A percentile compares a stretch with the other conserved stretches of the same genome.
Evolutionary conservation across 169 alveolate genomes (phyloP).

Genomic region (Pseudocohnilembus persalinus): DNA sequence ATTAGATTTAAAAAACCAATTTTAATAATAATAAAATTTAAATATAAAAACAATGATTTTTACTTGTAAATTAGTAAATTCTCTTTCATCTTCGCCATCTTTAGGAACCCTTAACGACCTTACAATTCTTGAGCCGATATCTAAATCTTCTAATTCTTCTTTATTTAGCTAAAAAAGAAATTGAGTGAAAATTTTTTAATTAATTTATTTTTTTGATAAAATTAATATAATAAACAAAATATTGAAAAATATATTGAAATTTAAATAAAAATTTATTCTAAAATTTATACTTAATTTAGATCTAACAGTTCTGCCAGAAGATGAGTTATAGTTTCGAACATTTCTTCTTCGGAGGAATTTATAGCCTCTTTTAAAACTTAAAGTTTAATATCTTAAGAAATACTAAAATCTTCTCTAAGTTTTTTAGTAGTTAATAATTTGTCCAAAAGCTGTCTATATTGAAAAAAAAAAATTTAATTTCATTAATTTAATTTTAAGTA

Average conservation of each 20-base stretch:
- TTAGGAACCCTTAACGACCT: constrained; percentile 2
- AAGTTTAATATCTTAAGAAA: constrained; percentile 3
- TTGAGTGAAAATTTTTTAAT: neutral
- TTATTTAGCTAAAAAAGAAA: neutral
- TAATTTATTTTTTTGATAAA: neutral
- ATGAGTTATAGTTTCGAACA: constrained; percentile 6
- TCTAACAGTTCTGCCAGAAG: constrained; percentile 11
- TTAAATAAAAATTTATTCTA: too few species aligned
- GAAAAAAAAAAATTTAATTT: neutral
- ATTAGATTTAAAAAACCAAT: neutral
- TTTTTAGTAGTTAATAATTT: neutral
- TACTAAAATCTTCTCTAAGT: constrained; percentile 8
- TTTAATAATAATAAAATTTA: too few species aligned
- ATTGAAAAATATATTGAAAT: too few species aligned
- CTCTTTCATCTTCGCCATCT: constrained; percentile 6
- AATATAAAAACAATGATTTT: neutral
- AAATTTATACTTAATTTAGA: neutral
- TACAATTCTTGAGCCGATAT: constrained; percentile 1
- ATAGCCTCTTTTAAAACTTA: constrained; percentile 9
- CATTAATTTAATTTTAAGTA: neutral
- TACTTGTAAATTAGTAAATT: constrained; percentile 12
- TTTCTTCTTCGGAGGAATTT: neutral
- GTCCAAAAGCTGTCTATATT: neutral
- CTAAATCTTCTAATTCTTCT: constrained; percentile 2
- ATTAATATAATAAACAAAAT: neutral